phyloP scores from a whole-genome alignment of 768 basidiomycete species.

The Mycena indigotica region DNA sequence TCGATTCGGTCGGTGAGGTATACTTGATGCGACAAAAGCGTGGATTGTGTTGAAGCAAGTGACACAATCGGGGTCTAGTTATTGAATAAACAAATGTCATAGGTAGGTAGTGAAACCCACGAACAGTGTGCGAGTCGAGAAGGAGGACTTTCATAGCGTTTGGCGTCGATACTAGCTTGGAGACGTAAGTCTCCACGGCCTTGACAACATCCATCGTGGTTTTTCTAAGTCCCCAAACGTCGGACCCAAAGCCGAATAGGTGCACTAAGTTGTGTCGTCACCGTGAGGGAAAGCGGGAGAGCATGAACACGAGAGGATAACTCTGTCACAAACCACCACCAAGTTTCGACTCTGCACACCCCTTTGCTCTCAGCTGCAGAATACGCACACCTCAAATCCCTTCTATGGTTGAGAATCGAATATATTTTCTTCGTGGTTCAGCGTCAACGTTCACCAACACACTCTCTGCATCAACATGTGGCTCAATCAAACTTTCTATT shows the following conservation, averaged over 20 bases:
- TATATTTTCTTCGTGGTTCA: too few relatives aligned
- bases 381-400: too few relatives aligned
- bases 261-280: too few relatives aligned
- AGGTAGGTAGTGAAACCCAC: constrained; percentile 25
- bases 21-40: constrained; percentile 90
- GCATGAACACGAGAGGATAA: not conserved
- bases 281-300: not conserved
- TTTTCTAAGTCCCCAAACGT: not conserved
- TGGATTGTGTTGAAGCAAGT: constrained; percentile 90
- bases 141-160: constrained; percentile 94
- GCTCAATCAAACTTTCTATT: not conserved
- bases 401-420: too few relatives aligned
- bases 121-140: constrained; percentile 90
- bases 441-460: too few relatives aligned
- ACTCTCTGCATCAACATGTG: constrained; percentile 8
- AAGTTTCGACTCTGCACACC: not conserved
- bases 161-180: constrained; percentile 83
- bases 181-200: constrained; percentile 92
- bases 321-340: constrained; percentile 1
- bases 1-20: constrained; percentile 98
- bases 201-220: constrained; percentile 89
- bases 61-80: constrained; percentile 92
- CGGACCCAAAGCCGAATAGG: too few relatives aligned
- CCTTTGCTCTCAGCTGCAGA: not conserved
- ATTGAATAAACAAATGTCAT: constrained; percentile 6